Evolutionary conservation across 2,329 filamentous ascomycete genomes (phyloP), one percentile per base, ranked within the genome.

Genomic region (Biscogniauxia mediterranea): DNA sequence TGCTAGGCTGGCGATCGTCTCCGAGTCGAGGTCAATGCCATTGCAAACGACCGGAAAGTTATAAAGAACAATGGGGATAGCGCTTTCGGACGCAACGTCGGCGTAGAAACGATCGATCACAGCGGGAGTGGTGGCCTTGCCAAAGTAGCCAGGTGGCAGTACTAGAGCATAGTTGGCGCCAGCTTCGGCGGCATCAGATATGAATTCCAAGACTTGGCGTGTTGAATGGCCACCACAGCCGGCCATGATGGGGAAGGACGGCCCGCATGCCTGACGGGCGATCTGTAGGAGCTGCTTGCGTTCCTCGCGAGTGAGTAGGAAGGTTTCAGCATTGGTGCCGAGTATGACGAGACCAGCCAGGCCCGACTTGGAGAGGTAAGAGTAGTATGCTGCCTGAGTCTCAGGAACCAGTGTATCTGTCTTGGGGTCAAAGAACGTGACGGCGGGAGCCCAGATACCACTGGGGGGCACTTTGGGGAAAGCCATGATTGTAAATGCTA

Each of bases 31-130:
- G 70, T 91, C 88, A 2, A 90, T 78, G 23, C 88, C 88, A 64
- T 88, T 88, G 69, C 85, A 89, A 20, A 90, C 87, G 13, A 79
- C 85, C 0, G 88, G 88, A 75, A 90, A 90, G 73, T 90, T 89
- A 74, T 89, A 89, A 15, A 90, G 74, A 50, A 90, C 80, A 32
- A 89, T 77, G 0, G 86, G 86, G 2, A 90, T 73, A 1, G 80
- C 74, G 1, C 78, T 79, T 55, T 77, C 73, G n/a, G 73, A 72
- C 0, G 85, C 83, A 3, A 89, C 77, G 28, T 88, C 81, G 54
- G 75, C 75, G 68, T 82, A 89, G 77, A 89, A 90, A 55, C 77
- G 75, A 68, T 83, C 80, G 26, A 89, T 77, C 23, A 89, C 84
- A 13, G 76, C 77, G 20, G 80, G 78, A 3, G 81, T 84, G 3